phyloP scores from a whole-genome alignment of 768 basidiomycete species.

The Zangia roseola region DNA sequence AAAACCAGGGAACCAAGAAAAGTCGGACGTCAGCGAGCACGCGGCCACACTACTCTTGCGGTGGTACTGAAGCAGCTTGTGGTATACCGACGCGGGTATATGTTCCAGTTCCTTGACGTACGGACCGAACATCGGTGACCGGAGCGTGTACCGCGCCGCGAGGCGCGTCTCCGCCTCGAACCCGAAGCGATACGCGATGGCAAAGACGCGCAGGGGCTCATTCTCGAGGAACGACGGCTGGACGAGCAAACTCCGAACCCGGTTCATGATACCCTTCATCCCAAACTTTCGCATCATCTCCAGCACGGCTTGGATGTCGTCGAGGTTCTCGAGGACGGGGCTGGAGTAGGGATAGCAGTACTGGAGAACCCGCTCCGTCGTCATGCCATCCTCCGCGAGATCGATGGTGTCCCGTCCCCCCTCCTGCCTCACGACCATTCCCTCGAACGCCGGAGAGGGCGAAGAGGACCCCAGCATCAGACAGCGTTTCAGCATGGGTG shows the following conservation, averaged over 20 bases:
- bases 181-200: slow-evolving; percentile 38
- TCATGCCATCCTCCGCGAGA: slow-evolving; percentile 32
- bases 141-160: slow-evolving; percentile 37
- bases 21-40: slow-evolving; percentile 33
- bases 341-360: slow-evolving; percentile 38
- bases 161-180: slow-evolving; percentile 32
- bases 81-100: slow-evolving; percentile 37
- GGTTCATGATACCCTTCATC: slow-evolving; percentile 33
- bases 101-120: slow-evolving; percentile 37
- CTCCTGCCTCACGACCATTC: slow-evolving; percentile 22
- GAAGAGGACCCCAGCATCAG: slow-evolving; percentile 27
- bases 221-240: slow-evolving; percentile 25
- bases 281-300: slow-evolving; percentile 40
- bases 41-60: slow-evolving; percentile 32
- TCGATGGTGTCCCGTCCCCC: slow-evolving; percentile 27
- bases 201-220: slow-evolving; percentile 38
- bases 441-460: slow-evolving; percentile 28
- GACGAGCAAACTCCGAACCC: slow-evolving; percentile 29
- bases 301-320: slow-evolving; percentile 35
- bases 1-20: slow-evolving; percentile 36
- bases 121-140: slow-evolving; percentile 34
- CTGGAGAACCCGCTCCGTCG: slow-evolving; percentile 33
- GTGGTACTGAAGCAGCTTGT: slow-evolving; percentile 37
- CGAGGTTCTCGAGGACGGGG: slow-evolving; percentile 33
- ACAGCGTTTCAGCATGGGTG: slow-evolving; percentile 38